Evolutionary conservation across 1,284 basidiomycete genomes (phyloP), one percentile per base, ranked within the genome.

Genomic region (Cystobasidium sp.): DNA sequence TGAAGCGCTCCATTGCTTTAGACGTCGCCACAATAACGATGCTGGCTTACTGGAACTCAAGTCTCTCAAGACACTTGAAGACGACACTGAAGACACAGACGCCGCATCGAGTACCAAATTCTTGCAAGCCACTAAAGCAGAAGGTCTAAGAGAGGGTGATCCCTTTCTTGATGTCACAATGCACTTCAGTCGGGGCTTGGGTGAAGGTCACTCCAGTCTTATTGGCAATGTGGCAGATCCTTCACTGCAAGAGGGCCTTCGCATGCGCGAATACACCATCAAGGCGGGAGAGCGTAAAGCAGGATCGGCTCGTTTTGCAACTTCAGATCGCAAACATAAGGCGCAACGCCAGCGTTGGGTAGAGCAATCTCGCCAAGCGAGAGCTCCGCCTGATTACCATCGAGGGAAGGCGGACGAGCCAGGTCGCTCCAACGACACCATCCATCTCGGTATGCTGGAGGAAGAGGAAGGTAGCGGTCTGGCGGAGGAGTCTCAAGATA

Each of bases 211-310:
- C 31, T 22, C 51, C 3, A 22, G 22, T 20, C 52, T 73, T 4
- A 46, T 59, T 7, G 62, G 62, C 1, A 62, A 65, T 49, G 46
- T 66, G 10, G 70, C 70, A 1, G 62, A 49, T 73, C 62, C 70
- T 0, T 56, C 62, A 16, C 53, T 73, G 16, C 53, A 66, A 12
- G 62, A 65, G 7, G 63, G 61, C 37, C 31, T 73, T 9, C 31
- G 53, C n/a, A 73, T 73, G 70, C 24, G 70, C 3, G 52, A 73
- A 20, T 56, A 73, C 39, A 62, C 70, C 6, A 47, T 73, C 7
- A 52, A 73, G 24, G 62, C 70, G 6, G 62, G 63, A 37, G 70
- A 73, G 43, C 61, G 70, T n/a, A 65, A 47, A 59, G 51, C 16
- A 47, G 70, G 70, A 18, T 66, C 70, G 6, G 70, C 70, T 14